These are phyloP conservation scores for Heterobasidion annosum DNA, from an alignment of 1,284 basidiomycete genomes.

Conservation along the genomic window DNA sequence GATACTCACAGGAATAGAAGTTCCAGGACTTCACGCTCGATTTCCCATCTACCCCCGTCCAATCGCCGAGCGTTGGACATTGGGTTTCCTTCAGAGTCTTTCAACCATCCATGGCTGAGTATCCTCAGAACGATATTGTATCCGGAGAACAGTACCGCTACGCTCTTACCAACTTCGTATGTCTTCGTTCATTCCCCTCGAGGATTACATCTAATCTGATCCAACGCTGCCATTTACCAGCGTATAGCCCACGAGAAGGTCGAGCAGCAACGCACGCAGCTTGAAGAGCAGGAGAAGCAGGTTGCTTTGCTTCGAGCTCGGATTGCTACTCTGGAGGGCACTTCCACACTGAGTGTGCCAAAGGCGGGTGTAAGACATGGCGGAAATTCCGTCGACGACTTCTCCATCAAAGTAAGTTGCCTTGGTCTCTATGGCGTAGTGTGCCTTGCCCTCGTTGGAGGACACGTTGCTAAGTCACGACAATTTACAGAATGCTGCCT, in stretches of 20 bases:
- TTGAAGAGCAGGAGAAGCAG: slow-evolving; percentile 76
- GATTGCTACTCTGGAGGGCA: slow-evolving; percentile 66
- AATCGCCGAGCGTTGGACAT: no score
- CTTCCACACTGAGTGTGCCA: slow-evolving; percentile 19
- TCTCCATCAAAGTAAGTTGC: slow-evolving; percentile 64
- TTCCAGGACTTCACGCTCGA: no score
- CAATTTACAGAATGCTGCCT: slow-evolving; percentile 53
- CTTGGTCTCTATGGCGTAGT: neutral
- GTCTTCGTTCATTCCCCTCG: slow-evolving; percentile 16
- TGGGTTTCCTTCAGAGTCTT: neutral
- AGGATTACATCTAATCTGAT: neutral
- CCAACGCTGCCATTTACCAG: slow-evolving; percentile 23
- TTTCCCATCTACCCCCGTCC: no score
- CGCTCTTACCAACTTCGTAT: slow-evolving; percentile 70
- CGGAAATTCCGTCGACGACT: slow-evolving; percentile 68
- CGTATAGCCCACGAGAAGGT: slow-evolving; percentile 81
- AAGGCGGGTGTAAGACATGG: slow-evolving; percentile 29
- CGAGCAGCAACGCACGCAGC: slow-evolving; percentile 66
- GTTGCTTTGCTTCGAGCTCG: slow-evolving; percentile 61
- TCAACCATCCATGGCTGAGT: neutral
- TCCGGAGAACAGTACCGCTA: slow-evolving; percentile 71
- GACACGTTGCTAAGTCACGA: neutral
- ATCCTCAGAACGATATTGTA: slow-evolving; percentile 38
- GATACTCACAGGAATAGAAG: no score
- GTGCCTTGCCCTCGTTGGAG: neutral